Evolutionary conservation across 805 yeast species (phyloP), one percentile per base, ranked within the genome.

Genomic region (Saccharomyces eubayanus): DNA sequence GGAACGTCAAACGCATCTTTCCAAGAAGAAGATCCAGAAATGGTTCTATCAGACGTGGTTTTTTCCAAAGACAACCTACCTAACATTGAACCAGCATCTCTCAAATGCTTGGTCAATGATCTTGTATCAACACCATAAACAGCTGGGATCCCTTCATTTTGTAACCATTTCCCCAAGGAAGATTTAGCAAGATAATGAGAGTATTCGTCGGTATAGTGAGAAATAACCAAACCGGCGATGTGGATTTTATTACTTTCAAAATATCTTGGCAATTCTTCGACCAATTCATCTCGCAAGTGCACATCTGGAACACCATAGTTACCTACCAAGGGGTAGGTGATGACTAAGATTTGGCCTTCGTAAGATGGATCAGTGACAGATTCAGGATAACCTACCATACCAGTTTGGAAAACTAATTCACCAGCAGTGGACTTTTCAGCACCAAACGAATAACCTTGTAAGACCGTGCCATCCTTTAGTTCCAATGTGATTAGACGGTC

Each of bases 321-420:
- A 71, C 99, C 99, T 51, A 94, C 96, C 64, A 94, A 78, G 28
- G 99, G 99, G 72, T 84, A 94, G 52, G 99, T 94, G 73, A 94
- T 87, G 59, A 94, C 97, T 70, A 94, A 77, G 67, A 94, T 92
- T 75, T 94, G 99, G 59, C 99, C 99, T 69, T 88, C 91, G 74
- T 94, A 94, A 47, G 98, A 94, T 57, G 99, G 99, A 74, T 94
- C 99, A 45, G 99, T 90, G 72, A 94, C 82, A 51, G 97, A 84
- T 74, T 94, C 99, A 46, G 98, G 99, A 72, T 94, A 94, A 58
- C 99, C 99, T 63, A 94, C 98, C 97, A 94, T 91, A 77, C 99
- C 98, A 59, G 99, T 94, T 75, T 95, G 98, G 83, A 94, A 94
- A 57, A 94, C 99, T 65, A 95, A 82, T 76, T 94, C 99, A 80